Conservation (phyloP, 2,329 filamentous ascomycete species). For the Curvularia sp. region DNA sequence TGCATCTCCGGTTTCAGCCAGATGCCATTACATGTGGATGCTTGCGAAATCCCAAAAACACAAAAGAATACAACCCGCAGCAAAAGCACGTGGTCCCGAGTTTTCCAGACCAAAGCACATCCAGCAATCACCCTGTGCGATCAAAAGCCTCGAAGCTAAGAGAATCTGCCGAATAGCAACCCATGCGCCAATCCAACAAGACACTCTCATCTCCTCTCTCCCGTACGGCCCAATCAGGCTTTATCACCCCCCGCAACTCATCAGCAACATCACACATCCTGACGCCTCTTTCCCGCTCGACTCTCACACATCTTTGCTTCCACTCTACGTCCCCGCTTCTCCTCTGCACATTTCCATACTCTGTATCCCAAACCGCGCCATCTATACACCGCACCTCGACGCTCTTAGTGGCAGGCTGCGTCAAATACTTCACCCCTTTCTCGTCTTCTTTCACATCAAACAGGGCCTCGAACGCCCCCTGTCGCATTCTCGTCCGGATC, state of each 20-base stretch:
- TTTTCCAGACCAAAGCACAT: background rate
- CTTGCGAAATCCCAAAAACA: background rate
- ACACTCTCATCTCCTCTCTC: slow-evolving; percentile 7
- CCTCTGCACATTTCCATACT: slow-evolving; percentile 7
- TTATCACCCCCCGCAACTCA: slow-evolving; percentile 19
- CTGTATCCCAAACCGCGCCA: slow-evolving; percentile 13
- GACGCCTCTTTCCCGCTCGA: slow-evolving; percentile 22
- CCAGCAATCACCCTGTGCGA: background rate
- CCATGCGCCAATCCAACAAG: slow-evolving; percentile 18
- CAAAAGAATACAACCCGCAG: background rate
- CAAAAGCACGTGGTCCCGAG: background rate
- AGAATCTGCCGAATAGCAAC: background rate
- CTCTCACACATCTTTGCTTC: slow-evolving; percentile 10
- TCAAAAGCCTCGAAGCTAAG: background rate
- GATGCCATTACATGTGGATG: background rate
- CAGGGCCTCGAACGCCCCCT: background rate
- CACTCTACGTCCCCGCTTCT: slow-evolving; percentile 3
- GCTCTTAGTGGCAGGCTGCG: background rate
- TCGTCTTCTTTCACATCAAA: background rate
- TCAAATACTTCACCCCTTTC: slow-evolving; percentile 1
- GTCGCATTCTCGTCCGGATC: slow-evolving; percentile 1
- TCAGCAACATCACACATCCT: slow-evolving; percentile 21
- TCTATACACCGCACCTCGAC: slow-evolving; percentile 10
- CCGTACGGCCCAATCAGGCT: background rate
- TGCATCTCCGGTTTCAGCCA: background rate